Conservation (phyloP, 1,284 basidiomycete species). For the Microbotryum violaceum region DNA sequence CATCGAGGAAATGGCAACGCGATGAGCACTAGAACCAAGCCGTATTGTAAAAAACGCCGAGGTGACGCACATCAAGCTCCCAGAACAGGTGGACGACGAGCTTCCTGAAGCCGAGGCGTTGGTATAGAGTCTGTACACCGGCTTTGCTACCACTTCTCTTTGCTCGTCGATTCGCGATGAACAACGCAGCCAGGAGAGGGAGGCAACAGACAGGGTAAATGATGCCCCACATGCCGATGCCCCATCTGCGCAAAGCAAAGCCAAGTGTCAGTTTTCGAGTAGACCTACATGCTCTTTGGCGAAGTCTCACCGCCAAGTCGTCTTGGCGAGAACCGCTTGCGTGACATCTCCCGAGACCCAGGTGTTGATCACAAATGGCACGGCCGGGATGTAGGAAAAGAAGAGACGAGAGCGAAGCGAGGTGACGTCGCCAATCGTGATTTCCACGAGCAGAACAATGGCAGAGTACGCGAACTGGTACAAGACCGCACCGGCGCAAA, state of each 20-base stretch:
- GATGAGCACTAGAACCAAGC: too few species aligned
- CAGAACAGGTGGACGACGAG: conserved; percentile 42
- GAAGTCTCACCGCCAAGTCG: conserved; percentile 44
- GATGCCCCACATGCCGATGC: conserved; percentile 42
- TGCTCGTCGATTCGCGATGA: conserved; percentile 34
- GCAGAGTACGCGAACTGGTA: conserved; percentile 34
- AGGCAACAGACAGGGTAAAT: conserved; percentile 42
- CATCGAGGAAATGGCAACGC: neutral
- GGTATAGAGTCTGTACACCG: conserved; percentile 36
- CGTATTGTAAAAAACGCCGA: too few species aligned
- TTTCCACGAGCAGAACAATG: conserved; percentile 41
- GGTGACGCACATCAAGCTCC: conserved; percentile 37
- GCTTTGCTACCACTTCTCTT: conserved; percentile 36
- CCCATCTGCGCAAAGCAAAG: neutral
- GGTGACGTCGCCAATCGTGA: conserved; percentile 45
- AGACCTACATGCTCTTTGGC: conserved; percentile 26
- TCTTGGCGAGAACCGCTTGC: conserved; percentile 34
- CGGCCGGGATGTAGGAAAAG: conserved; percentile 44
- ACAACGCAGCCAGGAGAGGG: conserved; percentile 39
- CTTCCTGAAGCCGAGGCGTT: conserved; percentile 24
- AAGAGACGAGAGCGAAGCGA: conserved; percentile 43
- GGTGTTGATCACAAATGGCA: conserved; percentile 44
- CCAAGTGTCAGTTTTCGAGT: neutral
- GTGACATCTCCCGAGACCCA: conserved; percentile 43
- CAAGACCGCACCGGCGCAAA: conserved; percentile 39